Evolutionary conservation across 176 grass and related monocot genomes (phyloP).

Genomic region (Oryza glumipatula): DNA sequence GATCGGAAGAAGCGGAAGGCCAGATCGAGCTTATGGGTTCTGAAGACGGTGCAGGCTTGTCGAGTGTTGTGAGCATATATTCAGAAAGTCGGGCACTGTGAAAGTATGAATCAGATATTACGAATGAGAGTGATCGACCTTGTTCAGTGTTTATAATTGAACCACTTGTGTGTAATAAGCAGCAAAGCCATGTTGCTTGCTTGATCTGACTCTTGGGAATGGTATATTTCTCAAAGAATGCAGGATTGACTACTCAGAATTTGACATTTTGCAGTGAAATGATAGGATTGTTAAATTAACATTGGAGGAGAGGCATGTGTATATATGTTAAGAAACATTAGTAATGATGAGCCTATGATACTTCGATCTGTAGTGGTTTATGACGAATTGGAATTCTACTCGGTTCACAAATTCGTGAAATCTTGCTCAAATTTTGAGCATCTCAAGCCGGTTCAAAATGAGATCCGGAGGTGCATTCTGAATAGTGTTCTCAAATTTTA

Average conservation of each 20-base stretch:
- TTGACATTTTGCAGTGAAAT: neutral
- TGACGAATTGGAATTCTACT: neutral
- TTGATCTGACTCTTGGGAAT: conserved; percentile 12
- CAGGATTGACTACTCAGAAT: neutral
- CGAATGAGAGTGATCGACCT: conserved; percentile 19
- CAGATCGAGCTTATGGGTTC: neutral
- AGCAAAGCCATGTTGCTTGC: neutral
- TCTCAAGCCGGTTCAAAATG: too few species aligned
- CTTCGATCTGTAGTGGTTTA: neutral
- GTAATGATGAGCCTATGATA: too few species aligned
- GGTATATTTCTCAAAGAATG: neutral
- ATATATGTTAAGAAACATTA: neutral
- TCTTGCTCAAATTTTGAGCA: too few species aligned
- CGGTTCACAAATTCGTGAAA: too few species aligned
- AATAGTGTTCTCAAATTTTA: too few species aligned
- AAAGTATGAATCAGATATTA: neutral
- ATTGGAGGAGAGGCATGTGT: neutral
- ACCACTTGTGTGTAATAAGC: conserved; percentile 22
- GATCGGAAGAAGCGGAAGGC: conserved; percentile 53
- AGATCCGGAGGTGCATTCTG: too few species aligned
- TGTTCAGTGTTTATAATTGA: neutral
- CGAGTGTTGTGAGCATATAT: neutral
- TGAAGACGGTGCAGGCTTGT: neutral
- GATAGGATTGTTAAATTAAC: neutral
- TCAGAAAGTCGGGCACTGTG: conserved; percentile 11